These are phyloP conservation scores for Puccinellia tenuiflora DNA, from an alignment of 176 grass and related monocot genomes.

Conservation along the genomic window DNA sequence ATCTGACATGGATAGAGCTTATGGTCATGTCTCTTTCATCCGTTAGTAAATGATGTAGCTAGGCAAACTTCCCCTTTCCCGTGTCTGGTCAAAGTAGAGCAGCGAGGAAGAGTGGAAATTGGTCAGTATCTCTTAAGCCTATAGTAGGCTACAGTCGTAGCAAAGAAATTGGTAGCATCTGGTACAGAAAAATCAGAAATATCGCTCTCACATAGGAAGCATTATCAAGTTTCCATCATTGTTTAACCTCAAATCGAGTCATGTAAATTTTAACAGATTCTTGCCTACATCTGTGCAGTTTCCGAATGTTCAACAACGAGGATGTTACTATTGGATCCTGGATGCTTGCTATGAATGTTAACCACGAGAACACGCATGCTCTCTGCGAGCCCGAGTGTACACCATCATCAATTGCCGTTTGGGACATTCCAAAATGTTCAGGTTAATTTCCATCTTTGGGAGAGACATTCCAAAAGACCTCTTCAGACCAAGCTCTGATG, in stretches of 20 bases:
- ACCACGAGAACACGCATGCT: conserved; percentile 81
- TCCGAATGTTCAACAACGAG: conserved; percentile 99
- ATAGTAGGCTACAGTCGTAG: neutral
- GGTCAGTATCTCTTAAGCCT: neutral
- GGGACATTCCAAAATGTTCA: conserved; percentile 99
- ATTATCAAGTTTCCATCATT: neutral
- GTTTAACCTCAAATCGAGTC: neutral
- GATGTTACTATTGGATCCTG: conserved; percentile 95
- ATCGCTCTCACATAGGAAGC: neutral
- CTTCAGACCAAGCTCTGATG: neutral
- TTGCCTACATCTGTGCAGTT: conserved; percentile 44
- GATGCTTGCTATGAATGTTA: conserved; percentile 99
- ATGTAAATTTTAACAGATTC: neutral
- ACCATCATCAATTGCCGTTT: conserved; percentile 82
- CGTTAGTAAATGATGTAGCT: conserved; percentile 4
- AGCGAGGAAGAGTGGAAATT: neutral
- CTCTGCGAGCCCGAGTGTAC: conserved; percentile 81
- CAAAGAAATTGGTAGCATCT: neutral
- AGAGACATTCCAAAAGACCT: conserved; percentile 77
- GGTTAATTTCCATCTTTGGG: conserved; percentile 35
- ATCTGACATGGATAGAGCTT: neutral
- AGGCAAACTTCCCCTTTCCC: neutral
- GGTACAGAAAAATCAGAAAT: neutral
- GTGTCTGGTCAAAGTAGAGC: neutral
- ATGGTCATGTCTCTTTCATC: neutral